These are phyloP conservation scores for Lactuca saligna DNA, from an alignment of 129 eudicot species.

Conservation along the genomic window DNA sequence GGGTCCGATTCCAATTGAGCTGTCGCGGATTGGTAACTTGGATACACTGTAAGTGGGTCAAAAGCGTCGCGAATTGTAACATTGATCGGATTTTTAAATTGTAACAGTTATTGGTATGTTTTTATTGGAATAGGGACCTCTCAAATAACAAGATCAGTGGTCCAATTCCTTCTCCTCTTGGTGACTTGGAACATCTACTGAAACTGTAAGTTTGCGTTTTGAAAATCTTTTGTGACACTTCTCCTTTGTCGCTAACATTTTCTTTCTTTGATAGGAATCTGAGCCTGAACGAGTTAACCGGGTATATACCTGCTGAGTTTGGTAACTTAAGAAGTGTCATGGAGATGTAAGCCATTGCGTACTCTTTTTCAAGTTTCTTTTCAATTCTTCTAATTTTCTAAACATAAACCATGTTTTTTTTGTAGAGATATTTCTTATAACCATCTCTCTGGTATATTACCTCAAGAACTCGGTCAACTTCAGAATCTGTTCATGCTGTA, in stretches of 20 bases:
- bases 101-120: neutral
- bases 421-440: slow-evolving; percentile 82
- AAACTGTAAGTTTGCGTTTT: slow-evolving; percentile 58
- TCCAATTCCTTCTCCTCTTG: slow-evolving; percentile 80
- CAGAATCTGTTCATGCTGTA: slow-evolving; percentile 86
- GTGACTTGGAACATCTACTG: slow-evolving; percentile 96
- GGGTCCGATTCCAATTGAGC: slow-evolving; percentile 94
- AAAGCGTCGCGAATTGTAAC: neutral
- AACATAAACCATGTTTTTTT: neutral
- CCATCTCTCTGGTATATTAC: slow-evolving; percentile 73
- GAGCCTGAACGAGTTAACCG: slow-evolving; percentile 66
- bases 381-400: neutral
- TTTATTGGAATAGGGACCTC: slow-evolving; percentile 58
- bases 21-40: slow-evolving; percentile 88
- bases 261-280: slow-evolving; percentile 49
- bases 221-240: neutral
- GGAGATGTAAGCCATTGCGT: slow-evolving; percentile 64
- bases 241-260: neutral
- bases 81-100: neutral
- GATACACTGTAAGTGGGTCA: slow-evolving; percentile 75
- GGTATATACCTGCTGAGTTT: slow-evolving; percentile 84
- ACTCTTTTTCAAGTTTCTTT: neutral
- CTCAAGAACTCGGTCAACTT: slow-evolving; percentile 86
- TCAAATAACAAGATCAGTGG: slow-evolving; percentile 83
- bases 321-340: slow-evolving; percentile 86